Base-by-base conservation (phyloP, 208 protist species). In the Leishmania tarentolae region DNA sequence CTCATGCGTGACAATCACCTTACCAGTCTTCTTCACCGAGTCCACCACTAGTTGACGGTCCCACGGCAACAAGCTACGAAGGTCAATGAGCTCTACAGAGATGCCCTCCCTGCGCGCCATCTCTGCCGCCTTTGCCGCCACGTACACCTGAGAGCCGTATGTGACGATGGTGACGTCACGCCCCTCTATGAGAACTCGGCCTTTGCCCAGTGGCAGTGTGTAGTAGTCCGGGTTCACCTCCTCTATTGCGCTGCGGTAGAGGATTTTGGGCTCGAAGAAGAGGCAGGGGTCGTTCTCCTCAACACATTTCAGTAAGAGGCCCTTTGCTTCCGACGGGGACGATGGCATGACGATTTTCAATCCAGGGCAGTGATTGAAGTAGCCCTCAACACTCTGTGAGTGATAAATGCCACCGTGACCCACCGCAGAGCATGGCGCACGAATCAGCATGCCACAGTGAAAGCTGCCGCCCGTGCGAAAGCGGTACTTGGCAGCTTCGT, bases 401-500 rank as follows among this genome's bases (percentile, higher is more conserved):
- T 99, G 98, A 83, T 99, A 99, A 75, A 97, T 92, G 53, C 98
- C 99, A 57, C 99, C 99, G 86, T 99, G 99, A 24, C 98, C 99
- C n/a, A 99, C 98, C 13, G 98, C 98, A 44, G 97, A 96, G 84
- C 95, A 99, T 65, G 99, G 98, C 21, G 98, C 69, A 57, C 99
- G 95, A 74, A 99, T 93, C 2, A 98, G 98, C 70, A 99, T 92
- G 46, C 98, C 98, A 79, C 92, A 97, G 79, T 99, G 84, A 79
- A 99, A 99, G 75, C 94, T 78, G 65, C 93, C 91, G 44, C 98
- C 98, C n/a, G 95, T 98, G 72, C 99, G 92, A 88, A 98, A 99
- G 40, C 99, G 92, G 87, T 99, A 99, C 87, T 99, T 99, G n/a
- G 98, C 98, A 40, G 99, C 98, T 88, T 99, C 99, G 90, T 99